These are phyloP conservation scores for Xylaria palmicola DNA, from an alignment of 495 filamentous ascomycete genomes.

Conservation along the genomic window DNA sequence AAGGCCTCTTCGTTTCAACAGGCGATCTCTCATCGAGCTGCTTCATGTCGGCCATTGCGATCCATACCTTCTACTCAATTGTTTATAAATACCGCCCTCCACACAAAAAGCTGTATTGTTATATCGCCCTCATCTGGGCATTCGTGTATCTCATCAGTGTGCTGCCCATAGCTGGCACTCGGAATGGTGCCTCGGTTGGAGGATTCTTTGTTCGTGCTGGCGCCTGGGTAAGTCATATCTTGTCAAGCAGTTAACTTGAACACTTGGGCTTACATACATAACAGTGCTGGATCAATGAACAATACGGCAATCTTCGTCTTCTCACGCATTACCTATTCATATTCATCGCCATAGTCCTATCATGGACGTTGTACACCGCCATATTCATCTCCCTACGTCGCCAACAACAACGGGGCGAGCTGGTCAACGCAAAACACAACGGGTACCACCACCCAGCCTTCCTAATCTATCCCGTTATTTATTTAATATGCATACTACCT, in stretches of 20 bases:
- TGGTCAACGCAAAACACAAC: constrained; percentile 13
- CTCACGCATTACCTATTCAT: constrained; percentile 80
- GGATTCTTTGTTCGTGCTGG: constrained; percentile 62
- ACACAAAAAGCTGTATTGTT: constrained; percentile 50
- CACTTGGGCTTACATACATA: constrained; percentile 6
- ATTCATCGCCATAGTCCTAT: constrained; percentile 66
- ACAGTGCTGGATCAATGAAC: constrained; percentile 69
- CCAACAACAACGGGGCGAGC: constrained; percentile 12
- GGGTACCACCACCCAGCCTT: constrained; percentile 61
- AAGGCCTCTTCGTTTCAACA: constrained; percentile 69
- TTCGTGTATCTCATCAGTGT: constrained; percentile 59
- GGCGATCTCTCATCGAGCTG: constrained; percentile 69
- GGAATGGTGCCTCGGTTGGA: constrained; percentile 44
- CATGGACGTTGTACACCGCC: constrained; percentile 61
- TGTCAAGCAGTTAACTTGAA: background rate
- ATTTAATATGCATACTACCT: constrained; percentile 68
- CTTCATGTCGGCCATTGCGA: constrained; percentile 67
- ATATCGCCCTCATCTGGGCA: constrained; percentile 55
- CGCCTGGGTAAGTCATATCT: constrained; percentile 55
- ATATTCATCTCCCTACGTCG: constrained; percentile 60
- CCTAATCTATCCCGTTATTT: constrained; percentile 73
- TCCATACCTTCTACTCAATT: constrained; percentile 67
- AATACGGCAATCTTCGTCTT: constrained; percentile 61
- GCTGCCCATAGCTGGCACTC: constrained; percentile 50
- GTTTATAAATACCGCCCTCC: constrained; percentile 58